Percentiles rank a stretch among this genome's conserved stretches.
These are phyloP conservation scores for Copromyces sp. DNA, from an alignment of 495 filamentous ascomycete species.

Conservation along the genomic window DNA sequence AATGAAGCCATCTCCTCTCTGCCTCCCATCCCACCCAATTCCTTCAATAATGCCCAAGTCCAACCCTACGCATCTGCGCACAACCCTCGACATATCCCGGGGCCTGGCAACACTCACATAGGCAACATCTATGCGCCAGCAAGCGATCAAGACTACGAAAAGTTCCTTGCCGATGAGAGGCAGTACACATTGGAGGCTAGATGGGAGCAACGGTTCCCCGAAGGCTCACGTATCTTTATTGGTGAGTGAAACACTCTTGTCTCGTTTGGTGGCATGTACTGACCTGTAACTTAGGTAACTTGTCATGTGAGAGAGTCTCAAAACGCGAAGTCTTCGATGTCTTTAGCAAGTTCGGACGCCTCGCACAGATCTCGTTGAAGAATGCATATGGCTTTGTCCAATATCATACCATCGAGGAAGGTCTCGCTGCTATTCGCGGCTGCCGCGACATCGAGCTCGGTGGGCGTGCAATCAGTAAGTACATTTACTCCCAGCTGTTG, in stretches of 20 bases:
- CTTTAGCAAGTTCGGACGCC: conserved; percentile 74
- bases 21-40: conserved; percentile 49
- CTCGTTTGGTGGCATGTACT: background rate
- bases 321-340: conserved; percentile 88
- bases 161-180: conserved; percentile 72
- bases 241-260: conserved; percentile 46
- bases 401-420: conserved; percentile 67
- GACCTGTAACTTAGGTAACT: conserved; percentile 55
- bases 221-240: conserved; percentile 79
- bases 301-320: conserved; percentile 84
- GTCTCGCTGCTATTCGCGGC: conserved; percentile 57
- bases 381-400: conserved; percentile 97
- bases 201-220: conserved; percentile 80
- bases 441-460: conserved; percentile 71
- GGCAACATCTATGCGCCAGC: conserved; percentile 3
- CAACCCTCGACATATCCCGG: conserved; percentile 34
- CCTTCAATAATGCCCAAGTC: conserved; percentile 28
- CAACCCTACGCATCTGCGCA: conserved; percentile 7
- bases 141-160: conserved; percentile 62
- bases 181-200: conserved; percentile 30
- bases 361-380: conserved; percentile 95
- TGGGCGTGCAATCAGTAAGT: conserved; percentile 88
- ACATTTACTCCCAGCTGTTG: background rate
- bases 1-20: conserved; percentile 43
- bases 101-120: background rate